A percentile compares a stretch with the other conserved stretches of the same genome.
These are phyloP conservation scores for Hericium alpestre DNA, from an alignment of 768 basidiomycete species.

Conservation along the genomic window DNA sequence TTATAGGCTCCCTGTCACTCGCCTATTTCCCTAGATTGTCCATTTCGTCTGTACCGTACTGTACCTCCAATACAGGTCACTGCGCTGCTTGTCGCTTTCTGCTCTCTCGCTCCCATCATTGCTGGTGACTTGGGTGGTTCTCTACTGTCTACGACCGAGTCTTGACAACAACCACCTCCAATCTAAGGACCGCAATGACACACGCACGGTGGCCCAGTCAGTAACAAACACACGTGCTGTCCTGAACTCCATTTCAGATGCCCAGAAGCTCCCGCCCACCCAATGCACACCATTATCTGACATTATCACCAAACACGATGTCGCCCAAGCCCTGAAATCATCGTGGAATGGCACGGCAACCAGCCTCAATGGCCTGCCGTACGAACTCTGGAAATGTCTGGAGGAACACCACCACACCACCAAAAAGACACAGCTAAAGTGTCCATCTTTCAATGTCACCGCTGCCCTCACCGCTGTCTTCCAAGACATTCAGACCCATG, in stretches of 20 bases:
- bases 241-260: neutral
- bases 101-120: no score
- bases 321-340: neutral
- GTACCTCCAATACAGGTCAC: no score
- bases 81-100: no score
- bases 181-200: neutral
- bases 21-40: no score
- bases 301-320: neutral
- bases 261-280: neutral
- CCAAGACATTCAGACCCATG: slow-evolving; percentile 9
- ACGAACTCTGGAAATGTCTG: neutral
- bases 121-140: no score
- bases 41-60: no score
- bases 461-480: neutral
- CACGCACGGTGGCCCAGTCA: neutral
- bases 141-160: no score
- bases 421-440: neutral
- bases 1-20: no score
- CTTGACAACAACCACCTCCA: neutral
- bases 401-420: neutral
- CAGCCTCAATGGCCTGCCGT: neutral
- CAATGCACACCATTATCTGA: neutral
- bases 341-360: neutral
- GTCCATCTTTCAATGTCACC: neutral
- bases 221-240: neutral